phyloP scores from a whole-genome alignment of 2,329 filamentous ascomycete species.

The Scedosporium dehoogii region DNA sequence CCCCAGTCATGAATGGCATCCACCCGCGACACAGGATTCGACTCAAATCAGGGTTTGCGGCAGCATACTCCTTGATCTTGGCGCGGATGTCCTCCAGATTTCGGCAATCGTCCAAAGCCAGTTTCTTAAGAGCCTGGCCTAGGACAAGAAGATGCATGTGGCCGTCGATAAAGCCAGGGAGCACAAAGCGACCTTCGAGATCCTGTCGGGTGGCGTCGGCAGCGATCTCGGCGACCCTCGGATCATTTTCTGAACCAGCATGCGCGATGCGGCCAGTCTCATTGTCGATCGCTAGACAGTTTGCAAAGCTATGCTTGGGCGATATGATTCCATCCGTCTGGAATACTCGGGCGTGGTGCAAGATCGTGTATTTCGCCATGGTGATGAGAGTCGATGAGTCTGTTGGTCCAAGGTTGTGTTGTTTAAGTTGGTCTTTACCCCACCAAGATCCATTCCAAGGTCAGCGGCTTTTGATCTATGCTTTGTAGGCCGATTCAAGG shows the following conservation, averaged over 20 bases:
- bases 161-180: constrained; percentile 48
- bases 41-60: constrained; percentile 32
- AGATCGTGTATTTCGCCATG: constrained; percentile 6
- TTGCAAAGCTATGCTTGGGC: constrained; percentile 8
- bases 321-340: constrained; percentile 9
- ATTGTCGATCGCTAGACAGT: constrained; percentile 8
- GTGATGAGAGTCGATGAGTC: neutral
- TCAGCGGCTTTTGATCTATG: too few relatives aligned
- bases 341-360: constrained; percentile 14
- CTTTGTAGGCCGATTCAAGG: too few relatives aligned
- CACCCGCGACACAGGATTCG: constrained; percentile 45
- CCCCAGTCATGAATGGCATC: constrained; percentile 41
- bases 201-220: constrained; percentile 5
- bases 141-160: constrained; percentile 46
- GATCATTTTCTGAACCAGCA: constrained; percentile 7
- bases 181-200: constrained; percentile 18
- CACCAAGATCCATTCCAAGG: neutral
- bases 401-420: neutral
- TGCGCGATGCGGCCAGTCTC: constrained; percentile 8
- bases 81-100: constrained; percentile 37
- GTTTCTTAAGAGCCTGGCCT: constrained; percentile 42
- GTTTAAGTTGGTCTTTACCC: neutral
- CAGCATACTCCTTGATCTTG: constrained; percentile 34
- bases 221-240: constrained; percentile 6
- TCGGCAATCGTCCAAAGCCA: constrained; percentile 37